Evolutionary conservation across 495 filamentous ascomycete genomes (phyloP), one percentile per base, ranked within the genome.

Genomic region (Elaphomyces granulatus): DNA sequence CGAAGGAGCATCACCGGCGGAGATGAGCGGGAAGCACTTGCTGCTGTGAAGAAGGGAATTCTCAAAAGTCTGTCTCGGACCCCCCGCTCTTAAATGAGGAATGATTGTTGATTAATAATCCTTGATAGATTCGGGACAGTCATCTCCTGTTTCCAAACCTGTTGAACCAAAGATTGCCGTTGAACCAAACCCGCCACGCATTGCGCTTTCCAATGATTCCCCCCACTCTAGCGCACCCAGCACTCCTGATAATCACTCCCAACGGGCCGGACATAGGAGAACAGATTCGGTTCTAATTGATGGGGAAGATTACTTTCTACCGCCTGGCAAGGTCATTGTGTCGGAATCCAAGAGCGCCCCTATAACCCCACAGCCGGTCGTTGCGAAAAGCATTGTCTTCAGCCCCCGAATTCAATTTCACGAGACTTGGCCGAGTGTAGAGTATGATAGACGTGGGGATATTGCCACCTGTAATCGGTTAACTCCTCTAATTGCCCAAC

Each of bases 381-480:
- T 52, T 20, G 74, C 75, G 43, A 78, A 82, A 43, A 83, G 77
- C 56, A 88, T 94, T 39, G 80, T 75, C 23, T 99, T 95, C 58
- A 95, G 81, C 54, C 88, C 90, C 42, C 76, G 88, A 17, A 87
- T 96, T 37, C 77, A 90, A 42, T 95, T 93, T 54, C 78, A 94
- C 53, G 90, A 99, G 51, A 95, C 83, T 12, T 96, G 90, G 88
- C 83, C 87, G 4, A 83, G 77, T 49, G 78, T 78, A 42, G 90
- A 99, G 61, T 99, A 99, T 54, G 90, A 99, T 53, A 80, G 90
- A 34, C 78, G 92, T 28, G 92, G 90, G 34, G 90, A 99, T 9
- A 83, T 95, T 57, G 87, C 90, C 18, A 99, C 90, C 6, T 99
- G 90, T 73, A 99, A 99, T 56, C 82, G 87, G 42, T 63, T 99